Conservation (phyloP, 164 flowering plant species). For the Berberis thunbergii region DNA sequence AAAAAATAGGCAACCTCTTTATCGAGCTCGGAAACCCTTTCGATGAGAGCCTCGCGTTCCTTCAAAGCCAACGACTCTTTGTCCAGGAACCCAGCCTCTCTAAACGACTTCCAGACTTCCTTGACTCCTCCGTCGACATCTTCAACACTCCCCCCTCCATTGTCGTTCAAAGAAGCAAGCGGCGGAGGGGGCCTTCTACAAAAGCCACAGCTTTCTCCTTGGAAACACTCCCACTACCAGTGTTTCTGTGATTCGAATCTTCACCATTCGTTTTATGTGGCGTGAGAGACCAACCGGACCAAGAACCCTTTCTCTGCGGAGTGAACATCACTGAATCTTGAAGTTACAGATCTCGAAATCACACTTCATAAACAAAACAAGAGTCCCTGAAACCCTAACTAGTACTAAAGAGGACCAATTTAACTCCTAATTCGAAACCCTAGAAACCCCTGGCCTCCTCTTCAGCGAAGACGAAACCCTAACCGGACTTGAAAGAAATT, state of each 20-base stretch:
- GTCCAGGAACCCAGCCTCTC: slow-evolving; percentile 69
- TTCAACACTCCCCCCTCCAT: slow-evolving; percentile 12
- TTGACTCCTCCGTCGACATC: slow-evolving; percentile 9
- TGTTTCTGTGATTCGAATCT: background rate
- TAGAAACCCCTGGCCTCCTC: background rate
- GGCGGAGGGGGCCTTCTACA: slow-evolving; percentile 46
- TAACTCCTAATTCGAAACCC: background rate
- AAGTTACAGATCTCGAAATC: slow-evolving; percentile 6
- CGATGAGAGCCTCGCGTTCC: slow-evolving; percentile 50
- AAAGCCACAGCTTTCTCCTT: slow-evolving; percentile 46
- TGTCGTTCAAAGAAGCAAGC: slow-evolving; percentile 21
- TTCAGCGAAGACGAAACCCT: slow-evolving; percentile 12
- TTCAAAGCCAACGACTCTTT: slow-evolving; percentile 52
- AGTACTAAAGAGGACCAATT: too few relatives aligned
- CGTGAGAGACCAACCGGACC: slow-evolving; percentile 28
- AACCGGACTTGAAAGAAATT: slow-evolving; percentile 44
- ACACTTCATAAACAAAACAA: background rate
- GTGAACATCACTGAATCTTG: slow-evolving; percentile 47
- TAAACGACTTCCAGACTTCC: slow-evolving; percentile 77
- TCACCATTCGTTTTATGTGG: slow-evolving; percentile 29
- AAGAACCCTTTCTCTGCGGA: slow-evolving; percentile 49
- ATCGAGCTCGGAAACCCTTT: slow-evolving; percentile 47
- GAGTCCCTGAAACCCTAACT: too few relatives aligned
- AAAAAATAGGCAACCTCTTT: slow-evolving; percentile 43
- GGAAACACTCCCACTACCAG: slow-evolving; percentile 4